Conservation (phyloP, 1,139 yeast species). For the Yamadazyma friedrichii region DNA sequence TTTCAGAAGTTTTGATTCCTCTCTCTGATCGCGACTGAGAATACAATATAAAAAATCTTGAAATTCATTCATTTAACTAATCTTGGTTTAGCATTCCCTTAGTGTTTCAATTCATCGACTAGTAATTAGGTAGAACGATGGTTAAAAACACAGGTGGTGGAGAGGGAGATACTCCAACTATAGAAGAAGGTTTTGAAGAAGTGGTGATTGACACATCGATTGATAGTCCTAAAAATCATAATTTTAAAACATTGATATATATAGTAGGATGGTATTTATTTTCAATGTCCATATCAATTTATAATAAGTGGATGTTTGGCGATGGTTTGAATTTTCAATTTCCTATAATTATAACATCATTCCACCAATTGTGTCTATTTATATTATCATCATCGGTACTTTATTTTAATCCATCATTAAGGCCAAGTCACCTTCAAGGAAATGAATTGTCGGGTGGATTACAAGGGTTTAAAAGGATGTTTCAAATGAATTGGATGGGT, state of each 20-base stretch:
- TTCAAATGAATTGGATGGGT: slow-evolving; percentile 19
- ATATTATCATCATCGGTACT: slow-evolving; percentile 44
- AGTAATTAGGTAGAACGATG: not conserved
- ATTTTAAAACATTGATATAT: slow-evolving; percentile 21
- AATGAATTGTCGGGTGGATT: slow-evolving; percentile 5
- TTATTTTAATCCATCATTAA: slow-evolving; percentile 44
- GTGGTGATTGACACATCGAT: not conserved
- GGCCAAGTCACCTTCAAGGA: slow-evolving; percentile 22
- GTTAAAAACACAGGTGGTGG: not conserved
- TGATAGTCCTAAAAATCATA: not conserved
- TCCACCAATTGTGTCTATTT: slow-evolving; percentile 78
- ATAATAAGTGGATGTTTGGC: slow-evolving; percentile 98
- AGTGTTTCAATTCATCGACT: not conserved
- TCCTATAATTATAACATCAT: slow-evolving; percentile 80
- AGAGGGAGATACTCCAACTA: not conserved
- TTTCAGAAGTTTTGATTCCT: too few relatives aligned
- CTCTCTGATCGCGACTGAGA: too few relatives aligned
- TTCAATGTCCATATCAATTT: slow-evolving; percentile 76
- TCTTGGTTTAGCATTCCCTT: too few relatives aligned
- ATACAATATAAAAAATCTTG: too few relatives aligned
- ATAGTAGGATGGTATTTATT: slow-evolving; percentile 54
- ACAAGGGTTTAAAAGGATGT: slow-evolving; percentile 9
- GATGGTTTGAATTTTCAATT: slow-evolving; percentile 68
- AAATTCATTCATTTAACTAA: too few relatives aligned
- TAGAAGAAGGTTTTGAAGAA: not conserved